These are phyloP conservation scores for Phyllosticta capitalensis DNA, from an alignment of 2,329 filamentous ascomycete genomes.

Conservation along the genomic window DNA sequence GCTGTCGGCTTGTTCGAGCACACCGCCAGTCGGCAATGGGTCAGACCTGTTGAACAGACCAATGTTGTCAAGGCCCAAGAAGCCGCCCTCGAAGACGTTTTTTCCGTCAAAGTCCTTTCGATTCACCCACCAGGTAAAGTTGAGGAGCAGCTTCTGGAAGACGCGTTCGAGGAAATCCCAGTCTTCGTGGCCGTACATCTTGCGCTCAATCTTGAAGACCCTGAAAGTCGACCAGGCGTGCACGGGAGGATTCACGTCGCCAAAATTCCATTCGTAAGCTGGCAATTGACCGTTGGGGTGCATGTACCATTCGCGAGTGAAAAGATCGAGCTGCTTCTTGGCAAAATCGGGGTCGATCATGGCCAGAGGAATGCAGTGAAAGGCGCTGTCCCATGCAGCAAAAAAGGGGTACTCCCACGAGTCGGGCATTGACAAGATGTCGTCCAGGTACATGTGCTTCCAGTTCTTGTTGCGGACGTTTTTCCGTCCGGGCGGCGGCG, in stretches of 20 bases:
- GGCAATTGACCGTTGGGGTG: slow-evolving; percentile 93
- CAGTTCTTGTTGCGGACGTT: slow-evolving; percentile 77
- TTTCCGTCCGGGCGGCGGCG: slow-evolving; percentile 72
- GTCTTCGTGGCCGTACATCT: slow-evolving; percentile 90
- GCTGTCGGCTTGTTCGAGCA: slow-evolving; percentile 91
- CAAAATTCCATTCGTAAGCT: slow-evolving; percentile 95
- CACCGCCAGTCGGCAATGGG: slow-evolving; percentile 83
- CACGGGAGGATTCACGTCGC: slow-evolving; percentile 92
- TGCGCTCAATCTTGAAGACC: slow-evolving; percentile 96
- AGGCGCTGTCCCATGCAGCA: slow-evolving; percentile 92
- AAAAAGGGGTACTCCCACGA: slow-evolving; percentile 99
- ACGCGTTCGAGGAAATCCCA: slow-evolving; percentile 92
- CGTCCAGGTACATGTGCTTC: slow-evolving; percentile 92
- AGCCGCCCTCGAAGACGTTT: slow-evolving; percentile 95
- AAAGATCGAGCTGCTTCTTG: slow-evolving; percentile 93
- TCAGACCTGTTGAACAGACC: slow-evolving; percentile 96
- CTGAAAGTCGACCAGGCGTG: slow-evolving; percentile 95
- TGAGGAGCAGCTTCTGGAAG: slow-evolving; percentile 89
- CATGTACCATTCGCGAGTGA: slow-evolving; percentile 98
- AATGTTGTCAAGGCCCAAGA: slow-evolving; percentile 93
- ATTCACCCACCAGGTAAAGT: slow-evolving; percentile 99
- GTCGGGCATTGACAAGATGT: slow-evolving; percentile 94
- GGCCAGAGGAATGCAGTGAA: slow-evolving; percentile 89
- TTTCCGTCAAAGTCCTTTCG: slow-evolving; percentile 90
- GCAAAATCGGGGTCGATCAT: slow-evolving; percentile 98